A percentile compares a stretch with the other conserved stretches of the same genome.
Evolutionary conservation across 1,284 basidiomycete genomes (phyloP).

Genomic region (Ceratobasidium sp.): DNA sequence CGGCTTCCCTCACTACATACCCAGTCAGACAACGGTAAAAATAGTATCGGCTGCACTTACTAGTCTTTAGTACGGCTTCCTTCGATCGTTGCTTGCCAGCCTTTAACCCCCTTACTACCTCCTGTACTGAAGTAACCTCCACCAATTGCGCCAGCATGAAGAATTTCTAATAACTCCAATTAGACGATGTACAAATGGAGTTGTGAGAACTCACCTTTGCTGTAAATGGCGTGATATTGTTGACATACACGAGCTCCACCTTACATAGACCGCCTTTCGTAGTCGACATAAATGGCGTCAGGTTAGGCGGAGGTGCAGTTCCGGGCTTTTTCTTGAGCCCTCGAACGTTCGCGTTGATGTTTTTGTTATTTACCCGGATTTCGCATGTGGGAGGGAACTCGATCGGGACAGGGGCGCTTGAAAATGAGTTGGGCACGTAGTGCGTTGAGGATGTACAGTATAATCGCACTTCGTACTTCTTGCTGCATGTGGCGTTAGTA

Average conservation of each 20-base stretch:
- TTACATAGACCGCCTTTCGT: slow-evolving; percentile 68
- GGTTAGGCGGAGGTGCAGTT: slow-evolving; percentile 90
- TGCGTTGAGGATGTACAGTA: slow-evolving; percentile 95
- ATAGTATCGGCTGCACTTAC: slow-evolving; percentile 60
- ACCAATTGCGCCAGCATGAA: slow-evolving; percentile 88
- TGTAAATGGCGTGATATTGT: slow-evolving; percentile 63
- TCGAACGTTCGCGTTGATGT: slow-evolving; percentile 83
- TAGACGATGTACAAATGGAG: slow-evolving; percentile 21
- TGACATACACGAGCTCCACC: slow-evolving; percentile 91
- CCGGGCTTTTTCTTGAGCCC: slow-evolving; percentile 98
- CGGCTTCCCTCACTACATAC: slow-evolving; percentile 70
- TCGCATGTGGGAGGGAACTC: slow-evolving; percentile 95
- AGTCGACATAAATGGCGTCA: slow-evolving; percentile 72
- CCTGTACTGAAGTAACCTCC: slow-evolving; percentile 74
- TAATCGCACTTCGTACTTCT: slow-evolving; percentile 84
- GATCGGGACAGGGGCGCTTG: slow-evolving; percentile 69
- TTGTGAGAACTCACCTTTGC: slow-evolving; percentile 47
- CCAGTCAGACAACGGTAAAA: slow-evolving; percentile 16
- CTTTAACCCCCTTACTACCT: slow-evolving; percentile 76
- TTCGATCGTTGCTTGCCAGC: slow-evolving; percentile 74
- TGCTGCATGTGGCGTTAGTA: slow-evolving; percentile 59
- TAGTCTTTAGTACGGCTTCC: slow-evolving; percentile 75
- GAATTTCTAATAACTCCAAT: slow-evolving; percentile 72
- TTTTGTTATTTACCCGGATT: slow-evolving; percentile 82
- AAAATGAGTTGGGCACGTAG: slow-evolving; percentile 64